Evolutionary conservation across 768 basidiomycete species (phyloP).

Genomic region (Boletus pseudopeckii): DNA sequence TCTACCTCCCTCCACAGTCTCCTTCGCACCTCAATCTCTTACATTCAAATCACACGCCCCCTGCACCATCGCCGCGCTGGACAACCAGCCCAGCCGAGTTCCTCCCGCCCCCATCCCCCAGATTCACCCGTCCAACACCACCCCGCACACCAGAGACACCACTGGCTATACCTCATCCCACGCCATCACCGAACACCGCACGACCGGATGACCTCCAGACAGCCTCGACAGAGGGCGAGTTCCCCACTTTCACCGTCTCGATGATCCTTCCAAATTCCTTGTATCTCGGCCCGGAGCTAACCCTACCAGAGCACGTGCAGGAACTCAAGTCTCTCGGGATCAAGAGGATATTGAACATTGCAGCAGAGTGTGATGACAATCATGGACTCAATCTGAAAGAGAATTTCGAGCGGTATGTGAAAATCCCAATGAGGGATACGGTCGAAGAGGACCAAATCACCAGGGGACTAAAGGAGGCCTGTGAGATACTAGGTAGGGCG

Average conservation of each 20-base stretch:
- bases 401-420: conserved; percentile 79
- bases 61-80: conserved; percentile 45
- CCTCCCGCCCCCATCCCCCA: conserved; percentile 33
- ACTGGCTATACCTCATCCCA: conserved; percentile 19
- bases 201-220: conserved; percentile 46
- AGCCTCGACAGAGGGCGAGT: conserved; percentile 39
- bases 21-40: conserved; percentile 60
- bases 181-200: conserved; percentile 59
- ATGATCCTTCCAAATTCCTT: conserved; percentile 90
- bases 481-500: conserved; percentile 77
- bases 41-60: conserved; percentile 58
- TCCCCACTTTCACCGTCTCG: conserved; percentile 75
- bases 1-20: conserved; percentile 38
- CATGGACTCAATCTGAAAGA: conserved; percentile 64
- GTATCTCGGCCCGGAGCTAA: conserved; percentile 87
- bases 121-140: conserved; percentile 27
- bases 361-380: conserved; percentile 85
- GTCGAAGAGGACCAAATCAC: conserved; percentile 92
- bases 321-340: conserved; percentile 75
- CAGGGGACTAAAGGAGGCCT: conserved; percentile 77
- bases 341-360: conserved; percentile 86
- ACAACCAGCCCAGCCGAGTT: conserved; percentile 35
- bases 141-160: conserved; percentile 41
- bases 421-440: conserved; percentile 91
- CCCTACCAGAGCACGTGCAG: conserved; percentile 66